Base-by-base conservation (phyloP, 768 basidiomycete genomes). In the Podaxis sp. region DNA sequence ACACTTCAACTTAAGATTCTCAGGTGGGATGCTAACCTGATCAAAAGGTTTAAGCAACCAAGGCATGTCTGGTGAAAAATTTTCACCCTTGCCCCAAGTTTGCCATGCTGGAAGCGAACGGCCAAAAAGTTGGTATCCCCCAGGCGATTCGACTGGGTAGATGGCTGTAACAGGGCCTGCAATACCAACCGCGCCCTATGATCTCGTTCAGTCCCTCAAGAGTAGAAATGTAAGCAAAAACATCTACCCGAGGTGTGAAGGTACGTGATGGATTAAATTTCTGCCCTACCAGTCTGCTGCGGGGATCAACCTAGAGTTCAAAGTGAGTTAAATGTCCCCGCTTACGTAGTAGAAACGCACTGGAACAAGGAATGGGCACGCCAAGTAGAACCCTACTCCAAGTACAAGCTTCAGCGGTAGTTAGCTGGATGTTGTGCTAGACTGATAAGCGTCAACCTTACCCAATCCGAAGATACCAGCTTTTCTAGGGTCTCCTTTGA, bases 211-310 rank as follows among this genome's bases (percentile, higher is more conserved):
- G 22, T 46, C 20, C 44, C 5, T 10, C 44, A 10, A 26, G 58
- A 12, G 33, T 28, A 46, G 30, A 11, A 58, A 4, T 11, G 36
- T 2, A 65, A 13, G 30, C 33, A 40, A 60, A 15, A 15, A 33
- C 28, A 7, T 78, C 46, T 69, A 85, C 86, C 44, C 82, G 76
- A 8, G 87, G 85, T 0, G 89, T 90, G 63, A 77, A 87, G 0
- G 87, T 87, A 7, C 88, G 75, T 0, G 87, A 87, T 0, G 88
- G 89, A 60, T 90, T 90, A 85, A 89, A 89, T 71, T 90, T 91
- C 63, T 89, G 88, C 0, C 84, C 87, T 4, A 86, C 78, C 0
- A 90, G 71, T 40, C 87, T 76, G 62, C 81, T 83, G 33, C 84
- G 75, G 7, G 84, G 84, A 67, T 87, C 85, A 17, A 87, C 78